Conservation (phyloP, 2,329 filamentous ascomycete genomes). For the Exserohilum rostratum region DNA sequence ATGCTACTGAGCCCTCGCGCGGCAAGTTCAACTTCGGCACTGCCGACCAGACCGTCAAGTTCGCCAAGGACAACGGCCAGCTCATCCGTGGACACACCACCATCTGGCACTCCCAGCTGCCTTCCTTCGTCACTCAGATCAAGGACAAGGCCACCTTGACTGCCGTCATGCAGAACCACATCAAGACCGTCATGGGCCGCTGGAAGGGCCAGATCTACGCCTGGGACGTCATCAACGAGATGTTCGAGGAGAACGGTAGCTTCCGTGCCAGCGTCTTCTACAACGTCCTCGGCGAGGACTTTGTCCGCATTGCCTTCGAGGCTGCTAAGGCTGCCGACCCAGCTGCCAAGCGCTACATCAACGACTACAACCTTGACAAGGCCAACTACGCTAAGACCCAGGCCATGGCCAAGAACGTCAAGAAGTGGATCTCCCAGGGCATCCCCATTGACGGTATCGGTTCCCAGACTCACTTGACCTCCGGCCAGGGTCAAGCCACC, state of each 20-base stretch:
- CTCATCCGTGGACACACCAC: slow-evolving; percentile 70
- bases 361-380: slow-evolving; percentile 70
- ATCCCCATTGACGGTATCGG: slow-evolving; percentile 69
- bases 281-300: slow-evolving; percentile 72
- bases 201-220: slow-evolving; percentile 70
- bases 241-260: slow-evolving; percentile 66
- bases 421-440: slow-evolving; percentile 67
- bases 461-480: slow-evolving; percentile 55
- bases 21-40: slow-evolving; percentile 57
- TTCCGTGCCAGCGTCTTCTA: slow-evolving; percentile 69
- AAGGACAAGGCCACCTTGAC: slow-evolving; percentile 61
- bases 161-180: slow-evolving; percentile 65
- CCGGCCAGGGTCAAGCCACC: slow-evolving; percentile 56
- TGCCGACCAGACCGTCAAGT: slow-evolving; percentile 65
- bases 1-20: slow-evolving; percentile 57
- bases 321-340: slow-evolving; percentile 72
- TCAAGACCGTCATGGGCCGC: slow-evolving; percentile 62
- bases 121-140: slow-evolving; percentile 64
- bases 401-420: slow-evolving; percentile 64
- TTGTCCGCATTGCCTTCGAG: slow-evolving; percentile 73
- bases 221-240: slow-evolving; percentile 71
- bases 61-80: slow-evolving; percentile 63
- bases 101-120: slow-evolving; percentile 64
- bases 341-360: slow-evolving; percentile 74
- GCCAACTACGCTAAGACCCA: slow-evolving; percentile 65